These are phyloP conservation scores for Kingdonia uniflora DNA, from an alignment of 164 flowering plant genomes.

Conservation along the genomic window DNA sequence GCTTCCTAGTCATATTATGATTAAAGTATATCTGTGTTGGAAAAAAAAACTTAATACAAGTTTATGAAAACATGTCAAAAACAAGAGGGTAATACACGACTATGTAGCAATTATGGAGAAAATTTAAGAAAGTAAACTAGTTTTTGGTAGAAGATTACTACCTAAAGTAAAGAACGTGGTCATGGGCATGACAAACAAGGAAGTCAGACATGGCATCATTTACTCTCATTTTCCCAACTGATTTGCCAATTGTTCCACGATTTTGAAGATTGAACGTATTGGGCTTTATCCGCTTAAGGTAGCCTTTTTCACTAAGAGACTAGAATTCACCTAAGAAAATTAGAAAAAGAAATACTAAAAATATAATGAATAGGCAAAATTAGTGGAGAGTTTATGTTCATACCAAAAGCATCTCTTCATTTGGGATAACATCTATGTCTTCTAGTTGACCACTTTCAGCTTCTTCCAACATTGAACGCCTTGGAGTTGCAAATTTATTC, in stretches of 20 bases:
- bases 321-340: slow-evolving; percentile 16
- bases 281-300: slow-evolving; percentile 90
- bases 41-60: no score
- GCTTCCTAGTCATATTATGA: no score
- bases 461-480: slow-evolving; percentile 84
- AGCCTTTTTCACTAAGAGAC: slow-evolving; percentile 96
- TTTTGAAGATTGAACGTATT: slow-evolving; percentile 75
- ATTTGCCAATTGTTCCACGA: slow-evolving; percentile 95
- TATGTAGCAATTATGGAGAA: no score
- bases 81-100: no score
- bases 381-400: background rate
- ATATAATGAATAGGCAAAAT: background rate
- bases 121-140: background rate
- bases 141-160: slow-evolving; percentile 10
- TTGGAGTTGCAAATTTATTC: slow-evolving; percentile 67
- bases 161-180: slow-evolving; percentile 91
- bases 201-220: slow-evolving; percentile 94
- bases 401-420: slow-evolving; percentile 93
- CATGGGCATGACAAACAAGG: slow-evolving; percentile 83
- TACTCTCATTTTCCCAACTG: slow-evolving; percentile 90
- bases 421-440: slow-evolving; percentile 92
- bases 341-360: background rate
- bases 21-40: no score
- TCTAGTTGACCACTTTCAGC: slow-evolving; percentile 71
- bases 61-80: no score